Evolutionary conservation across 139 green algal genomes (phyloP).

Genomic region (Tetradesmus lagerheimii): DNA sequence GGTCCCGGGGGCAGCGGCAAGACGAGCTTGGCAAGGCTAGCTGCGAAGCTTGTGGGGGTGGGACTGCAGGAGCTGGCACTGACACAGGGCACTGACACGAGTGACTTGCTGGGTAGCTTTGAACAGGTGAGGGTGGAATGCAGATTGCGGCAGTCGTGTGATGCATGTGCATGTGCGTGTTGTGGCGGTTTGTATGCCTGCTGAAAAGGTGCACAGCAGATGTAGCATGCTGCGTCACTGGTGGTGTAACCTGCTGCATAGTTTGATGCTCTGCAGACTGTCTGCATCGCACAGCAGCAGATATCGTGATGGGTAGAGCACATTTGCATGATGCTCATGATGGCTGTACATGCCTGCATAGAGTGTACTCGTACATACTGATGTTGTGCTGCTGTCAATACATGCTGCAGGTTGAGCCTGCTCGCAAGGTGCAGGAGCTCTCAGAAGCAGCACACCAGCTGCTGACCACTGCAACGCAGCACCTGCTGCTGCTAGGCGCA

Average conservation of each 20-base stretch:
- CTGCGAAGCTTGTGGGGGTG: constrained; percentile 70
- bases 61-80: constrained; percentile 88
- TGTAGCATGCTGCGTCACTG: too few species aligned
- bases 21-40: constrained; percentile 72
- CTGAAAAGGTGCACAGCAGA: too few species aligned
- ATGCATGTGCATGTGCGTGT: neutral
- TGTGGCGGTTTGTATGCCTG: too few species aligned
- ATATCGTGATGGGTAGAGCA: too few species aligned
- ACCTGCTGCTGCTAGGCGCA: constrained; percentile 52
- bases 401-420: constrained; percentile 41
- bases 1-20: constrained; percentile 71
- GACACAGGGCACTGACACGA: constrained; percentile 92
- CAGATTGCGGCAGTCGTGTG: constrained; percentile 48
- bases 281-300: too few species aligned
- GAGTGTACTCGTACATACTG: too few species aligned
- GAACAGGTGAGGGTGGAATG: constrained; percentile 87
- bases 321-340: neutral
- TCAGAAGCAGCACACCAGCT: constrained; percentile 48
- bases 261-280: too few species aligned
- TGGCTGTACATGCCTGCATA: too few species aligned
- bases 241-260: too few species aligned
- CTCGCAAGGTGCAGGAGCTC: constrained; percentile 41
- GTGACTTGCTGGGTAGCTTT: constrained; percentile 97
- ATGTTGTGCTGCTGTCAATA: neutral
- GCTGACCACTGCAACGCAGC: constrained; percentile 46